Evolutionary conservation across 495 filamentous ascomycete genomes (phyloP), one percentile per base, ranked within the genome.

Genomic region (Daldinia bambusicola): DNA sequence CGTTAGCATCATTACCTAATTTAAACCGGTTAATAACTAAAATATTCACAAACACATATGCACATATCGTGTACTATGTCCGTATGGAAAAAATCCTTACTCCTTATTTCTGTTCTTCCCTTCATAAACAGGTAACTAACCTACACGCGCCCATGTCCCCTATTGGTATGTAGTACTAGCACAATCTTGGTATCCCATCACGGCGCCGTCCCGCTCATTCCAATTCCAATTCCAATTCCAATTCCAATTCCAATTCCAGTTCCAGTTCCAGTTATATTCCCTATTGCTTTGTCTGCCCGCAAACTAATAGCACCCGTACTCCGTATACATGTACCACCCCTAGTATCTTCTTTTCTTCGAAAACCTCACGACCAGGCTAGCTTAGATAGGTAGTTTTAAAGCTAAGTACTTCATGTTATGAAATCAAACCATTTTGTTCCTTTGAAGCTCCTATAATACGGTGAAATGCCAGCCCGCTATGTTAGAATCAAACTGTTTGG

Each of bases 321-420:
- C 66, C 66, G 40, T 57, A 51, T 40, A 62, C 51, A 68, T 57
- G 40, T 68, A 55, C 45, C 34, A 55, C 45, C 34, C 63, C 63
- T 12, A 8, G 12, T 32, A 53, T 3, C 26, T 26, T 3, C 26
- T 3, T 26, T 26, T 26, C n/a, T 53, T 31, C 32, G 13, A 32
- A 4, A 14, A 53, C 55, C 18, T 13, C 34, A 13, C 55, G 6
- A 40, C 40, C 2, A 40, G 40, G 43, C 43, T 10, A 48, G 26
- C 34, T 36, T 36, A 36, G 34, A 10, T 34, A 34, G 31, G 26
- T 36, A 57, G 55, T 40, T 57, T 34, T 38, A 53, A 9, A 13
- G 30, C 5, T 9, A n/a, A n/a, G 1, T 14, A 8, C 13, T 16
- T 9, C 50, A 32, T n/a, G 26, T 14, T 26, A 26, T 3, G 26